A percentile compares a stretch with the other conserved stretches of the same genome.
Conservation (phyloP, 345 rosid genomes). For the Eucalyptus pauciflora region DNA sequence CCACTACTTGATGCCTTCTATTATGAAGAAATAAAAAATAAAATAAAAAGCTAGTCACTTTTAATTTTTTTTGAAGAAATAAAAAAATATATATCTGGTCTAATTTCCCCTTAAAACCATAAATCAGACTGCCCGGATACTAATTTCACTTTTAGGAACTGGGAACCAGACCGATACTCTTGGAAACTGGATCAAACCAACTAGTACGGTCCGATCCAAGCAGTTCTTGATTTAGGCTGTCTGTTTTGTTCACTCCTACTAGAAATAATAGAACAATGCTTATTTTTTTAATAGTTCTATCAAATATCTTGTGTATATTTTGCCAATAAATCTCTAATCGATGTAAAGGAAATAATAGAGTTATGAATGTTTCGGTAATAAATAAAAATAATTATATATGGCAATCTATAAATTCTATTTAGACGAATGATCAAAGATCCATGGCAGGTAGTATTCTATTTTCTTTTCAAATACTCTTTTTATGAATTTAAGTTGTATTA, state of each 20-base stretch:
- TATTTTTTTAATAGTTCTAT: neutral
- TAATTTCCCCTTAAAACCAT: fast-evolving
- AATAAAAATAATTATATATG: neutral
- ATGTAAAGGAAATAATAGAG: neutral
- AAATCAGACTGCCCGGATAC: fast-evolving
- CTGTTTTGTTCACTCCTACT: too few species aligned
- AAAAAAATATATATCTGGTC: fast-evolving
- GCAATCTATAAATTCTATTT: neutral
- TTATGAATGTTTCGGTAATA: neutral
- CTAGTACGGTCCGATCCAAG: fast-evolving
- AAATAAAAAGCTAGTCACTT: fast-evolving
- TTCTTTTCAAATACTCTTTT: neutral
- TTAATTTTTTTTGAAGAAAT: too few species aligned
- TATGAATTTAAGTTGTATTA: neutral
- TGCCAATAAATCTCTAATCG: neutral
- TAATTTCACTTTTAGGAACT: too few species aligned
- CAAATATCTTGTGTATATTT: neutral
- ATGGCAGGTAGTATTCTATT: neutral
- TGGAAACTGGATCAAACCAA: fast-evolving
- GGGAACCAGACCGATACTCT: fast-evolving
- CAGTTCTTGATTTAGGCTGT: too few species aligned
- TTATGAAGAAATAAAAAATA: too few species aligned
- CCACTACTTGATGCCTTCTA: too few species aligned
- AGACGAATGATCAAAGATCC: neutral
- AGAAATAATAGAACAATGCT: neutral